Conservation (phyloP, 2,329 filamentous ascomycete species). For the Penicillium freii region DNA sequence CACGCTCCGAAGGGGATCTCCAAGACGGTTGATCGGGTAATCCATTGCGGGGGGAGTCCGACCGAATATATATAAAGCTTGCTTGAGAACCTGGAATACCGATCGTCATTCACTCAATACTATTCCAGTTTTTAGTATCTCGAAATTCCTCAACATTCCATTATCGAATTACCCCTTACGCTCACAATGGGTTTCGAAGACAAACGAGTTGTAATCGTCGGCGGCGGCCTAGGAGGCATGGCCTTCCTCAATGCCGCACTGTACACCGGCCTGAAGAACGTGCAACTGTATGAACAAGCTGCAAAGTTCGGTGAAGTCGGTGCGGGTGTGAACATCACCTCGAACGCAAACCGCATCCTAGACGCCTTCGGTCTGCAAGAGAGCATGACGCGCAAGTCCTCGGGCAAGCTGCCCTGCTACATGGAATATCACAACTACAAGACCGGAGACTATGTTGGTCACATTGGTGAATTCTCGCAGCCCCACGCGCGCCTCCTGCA, state of each 20-base stretch:
- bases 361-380: slow-evolving; percentile 33
- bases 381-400: slow-evolving; percentile 36
- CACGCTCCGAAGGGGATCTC: slow-evolving; percentile 20
- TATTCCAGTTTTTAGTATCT: neutral
- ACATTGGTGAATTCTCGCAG: slow-evolving; percentile 30
- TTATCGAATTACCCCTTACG: neutral
- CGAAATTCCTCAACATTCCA: neutral
- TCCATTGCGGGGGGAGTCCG: slow-evolving; percentile 10
- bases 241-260: slow-evolving; percentile 39
- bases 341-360: slow-evolving; percentile 37
- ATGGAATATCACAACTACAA: slow-evolving; percentile 33
- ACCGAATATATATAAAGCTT: slow-evolving; percentile 11
- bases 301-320: slow-evolving; percentile 39
- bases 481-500: slow-evolving; percentile 30
- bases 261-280: slow-evolving; percentile 31
- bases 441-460: slow-evolving; percentile 30
- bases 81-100: neutral
- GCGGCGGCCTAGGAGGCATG: slow-evolving; percentile 40
- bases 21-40: slow-evolving; percentile 15
- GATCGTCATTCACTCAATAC: neutral
- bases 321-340: slow-evolving; percentile 39
- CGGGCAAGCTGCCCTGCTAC: slow-evolving; percentile 32
- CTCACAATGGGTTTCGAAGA: slow-evolving; percentile 30
- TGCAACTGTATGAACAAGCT: slow-evolving; percentile 40
- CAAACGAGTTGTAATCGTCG: slow-evolving; percentile 35